Evolutionary conservation across 805 yeast species (phyloP).

Genomic region (Lipomyces kockii): DNA sequence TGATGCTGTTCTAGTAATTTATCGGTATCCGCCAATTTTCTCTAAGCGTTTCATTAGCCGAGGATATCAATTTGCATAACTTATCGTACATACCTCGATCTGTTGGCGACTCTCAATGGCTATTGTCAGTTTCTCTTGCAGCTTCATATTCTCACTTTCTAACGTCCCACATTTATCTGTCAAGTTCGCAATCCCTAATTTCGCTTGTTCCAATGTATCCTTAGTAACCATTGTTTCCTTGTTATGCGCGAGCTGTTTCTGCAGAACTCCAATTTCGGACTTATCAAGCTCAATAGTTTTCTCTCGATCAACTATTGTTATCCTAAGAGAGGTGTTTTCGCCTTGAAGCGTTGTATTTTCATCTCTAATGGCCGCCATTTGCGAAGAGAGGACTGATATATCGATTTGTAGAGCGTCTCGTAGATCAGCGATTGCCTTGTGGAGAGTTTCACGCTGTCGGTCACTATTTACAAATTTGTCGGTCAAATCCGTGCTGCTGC

Average conservation of each 20-base stretch:
- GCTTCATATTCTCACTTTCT: not conserved
- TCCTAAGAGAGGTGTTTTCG: constrained; percentile 1
- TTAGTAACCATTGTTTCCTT: constrained; percentile 4
- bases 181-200: not conserved
- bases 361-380: constrained; percentile 2
- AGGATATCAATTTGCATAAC: not conserved
- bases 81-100: not conserved
- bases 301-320: not conserved
- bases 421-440: constrained; percentile 1
- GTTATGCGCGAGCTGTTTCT: not conserved
- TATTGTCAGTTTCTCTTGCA: not conserved
- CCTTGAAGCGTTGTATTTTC: constrained; percentile 3
- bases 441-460: not conserved
- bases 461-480: not conserved
- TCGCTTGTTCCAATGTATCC: not conserved
- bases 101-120: not conserved
- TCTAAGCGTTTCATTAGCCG: not conserved
- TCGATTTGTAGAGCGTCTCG: constrained; percentile 8
- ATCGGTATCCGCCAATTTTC: not conserved
- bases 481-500: not conserved
- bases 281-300: constrained; percentile 2
- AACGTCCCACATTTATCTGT: not conserved
- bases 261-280: not conserved
- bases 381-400: not conserved
- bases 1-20: not conserved